Evolutionary conservation across 352 stramenopile species (phyloP), one percentile per base, ranked within the genome.

Genomic region (Phytophthora colocasiae): DNA sequence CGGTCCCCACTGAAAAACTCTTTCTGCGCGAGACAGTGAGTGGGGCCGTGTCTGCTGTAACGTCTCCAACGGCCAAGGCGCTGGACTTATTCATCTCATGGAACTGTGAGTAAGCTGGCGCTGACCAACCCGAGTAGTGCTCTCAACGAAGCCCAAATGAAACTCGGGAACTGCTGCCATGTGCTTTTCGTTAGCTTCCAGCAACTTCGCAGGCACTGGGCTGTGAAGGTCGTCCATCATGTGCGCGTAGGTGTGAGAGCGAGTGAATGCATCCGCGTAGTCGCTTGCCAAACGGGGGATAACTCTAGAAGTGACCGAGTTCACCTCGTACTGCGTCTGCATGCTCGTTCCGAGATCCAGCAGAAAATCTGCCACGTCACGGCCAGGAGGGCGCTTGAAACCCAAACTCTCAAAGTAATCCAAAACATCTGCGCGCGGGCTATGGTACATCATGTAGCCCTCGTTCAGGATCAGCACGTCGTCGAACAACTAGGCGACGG

Each of bases 401-500:
- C 90, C 89, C 11, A 97, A 54, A 19, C 45, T 58, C 40, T 81
- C 68, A 58, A 98, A 98, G 71, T 98, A 97, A n/a, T 64, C 49
- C 19, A 92, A 52, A 4, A 76, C 83, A 57, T 80, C 49, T 63
- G 91, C 62, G 69, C 73, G 71, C 54, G 88, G 58, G 86, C 75
- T 59, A 92, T 76, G 75, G 61, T 97, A 99, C 57, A 98, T 90
- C 11, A 98, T 63, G 17, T 82, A 61, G 24, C 96, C 95, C 27
- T 97, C 78, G 70, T 93, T 93, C 43, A 99, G 48, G 19, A 99
- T 67, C 41, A 98, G 83, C 3, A 98, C 62, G 53, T 98, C 83
- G 70, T 99, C 96, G 68, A 99, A 98, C 15, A 98, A 73, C 6
- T 80, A 4, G 96, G 96, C 10, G 94, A 83, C 27, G 95, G 95